A percentile compares a stretch with the other conserved stretches of the same genome.
Evolutionary conservation across 2,329 filamentous ascomycete genomes (phyloP).

Genomic region (Fusarium longipes): DNA sequence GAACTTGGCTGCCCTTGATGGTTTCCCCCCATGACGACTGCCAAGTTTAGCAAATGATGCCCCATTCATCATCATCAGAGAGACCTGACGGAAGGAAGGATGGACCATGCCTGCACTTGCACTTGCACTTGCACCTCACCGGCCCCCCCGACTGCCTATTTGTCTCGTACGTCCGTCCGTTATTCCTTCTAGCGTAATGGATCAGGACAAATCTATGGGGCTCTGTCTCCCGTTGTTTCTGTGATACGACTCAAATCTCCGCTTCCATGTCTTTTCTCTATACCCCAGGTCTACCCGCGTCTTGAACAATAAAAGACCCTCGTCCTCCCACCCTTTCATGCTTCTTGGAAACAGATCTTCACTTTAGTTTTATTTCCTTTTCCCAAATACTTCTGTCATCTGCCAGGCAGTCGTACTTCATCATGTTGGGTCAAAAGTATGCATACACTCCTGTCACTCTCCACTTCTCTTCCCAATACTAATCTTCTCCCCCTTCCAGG

Average conservation of each 20-base stretch:
- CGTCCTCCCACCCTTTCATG: conserved; percentile 25
- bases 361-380: conserved; percentile 19
- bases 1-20: conserved; percentile 13
- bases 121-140: conserved; percentile 3
- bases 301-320: conserved; percentile 36
- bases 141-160: conserved; percentile 19
- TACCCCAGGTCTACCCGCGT: conserved; percentile 5
- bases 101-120: not conserved
- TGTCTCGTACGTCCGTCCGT: conserved; percentile 3
- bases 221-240: conserved; percentile 2
- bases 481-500: conserved; percentile 38
- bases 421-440: conserved; percentile 45
- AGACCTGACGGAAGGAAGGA: no score
- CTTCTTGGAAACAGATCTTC: conserved; percentile 16
- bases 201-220: conserved; percentile 4
- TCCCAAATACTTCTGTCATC: conserved; percentile 6
- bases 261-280: conserved; percentile 12
- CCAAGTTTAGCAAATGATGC: conserved; percentile 41
- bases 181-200: conserved; percentile 4
- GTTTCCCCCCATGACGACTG: conserved; percentile 46
- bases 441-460: not conserved
- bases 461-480: not conserved
- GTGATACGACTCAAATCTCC: conserved; percentile 27
- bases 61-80: conserved; percentile 17
- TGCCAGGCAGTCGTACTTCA: conserved; percentile 29